Base-by-base conservation (phyloP, 345 rosid species). In the Anastatica hierochuntica region DNA sequence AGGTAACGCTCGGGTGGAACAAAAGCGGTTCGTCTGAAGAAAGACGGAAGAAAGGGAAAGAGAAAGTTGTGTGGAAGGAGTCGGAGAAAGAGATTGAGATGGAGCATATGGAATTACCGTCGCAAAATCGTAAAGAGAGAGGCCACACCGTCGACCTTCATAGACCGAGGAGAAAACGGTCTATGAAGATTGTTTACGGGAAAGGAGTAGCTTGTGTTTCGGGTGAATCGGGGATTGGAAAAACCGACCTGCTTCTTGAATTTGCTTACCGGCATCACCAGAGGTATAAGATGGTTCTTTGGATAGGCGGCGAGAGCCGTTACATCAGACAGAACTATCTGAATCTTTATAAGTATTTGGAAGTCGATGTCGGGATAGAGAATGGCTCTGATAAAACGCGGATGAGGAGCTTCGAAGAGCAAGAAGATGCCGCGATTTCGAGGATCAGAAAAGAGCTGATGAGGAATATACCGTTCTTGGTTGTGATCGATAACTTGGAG, bases 1-100 rank as follows among this genome's bases (percentile, higher is more conserved):
- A 75, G 40, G 68, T 83, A 49, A 67, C 61, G 8, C 60, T 88
- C 11, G 94, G 95, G 54, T 77, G 94, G 97, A 80, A 73, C 41
- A 84, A 82, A 68, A 66, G 54, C 57, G 51, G 56, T 67, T 63
- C 63, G 38, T 42, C 43, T 6, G 84, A 83, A 43, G 88, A 83
- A 56, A 76, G 76, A 39, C 44, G 71, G 30, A 72, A 66, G 72
- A 88, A 88, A 72, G 95, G 94, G 10, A 88, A 92, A 68, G 95
- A 83, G 64, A 90, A 88, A 8, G 82, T 88, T 11, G 77, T 79
- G 52, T 92, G 98, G 98, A 92, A 80, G 69, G 98, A 88, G 73
- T 85, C 90, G 0, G 98, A 88, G 31, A 88, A 80, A 68, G 98
- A 92, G 69, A 92, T 92, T 3, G 98, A 92, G 72, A 92, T 92